Evolutionary conservation across 2,329 filamentous ascomycete species (phyloP), one percentile per base, ranked within the genome.

Genomic region (Hypoxylon sp.): DNA sequence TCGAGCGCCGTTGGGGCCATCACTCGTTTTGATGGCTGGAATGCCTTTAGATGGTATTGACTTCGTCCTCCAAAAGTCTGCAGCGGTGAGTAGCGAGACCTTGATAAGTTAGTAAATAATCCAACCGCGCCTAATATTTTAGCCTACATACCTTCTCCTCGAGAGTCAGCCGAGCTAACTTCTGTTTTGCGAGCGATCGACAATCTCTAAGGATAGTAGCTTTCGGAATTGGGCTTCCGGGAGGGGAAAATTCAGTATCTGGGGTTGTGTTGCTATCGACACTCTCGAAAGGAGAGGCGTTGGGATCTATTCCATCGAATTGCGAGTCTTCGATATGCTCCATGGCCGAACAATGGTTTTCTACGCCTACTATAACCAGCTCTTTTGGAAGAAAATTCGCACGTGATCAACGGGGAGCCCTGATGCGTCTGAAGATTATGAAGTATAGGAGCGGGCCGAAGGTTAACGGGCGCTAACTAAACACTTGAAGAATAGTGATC

Each of bases 1-100:
- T 25, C 90, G 88, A 49, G 90, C 89, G 30, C 90, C 90, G 77
- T 92, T 92, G 1, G 90, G 90, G 0, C 90, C 90, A 79, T 92
- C 90, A 25, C 88, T 90, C 4, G 89, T 88, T 74, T 91, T 91
- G 66, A 91, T 84, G 0, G 88, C 84, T 1, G 90, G 89, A 30
- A 92, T 88, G 5, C 85, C 86, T 72, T 91, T 89, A 37, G 86
- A 84, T 2, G 87, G 85, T 57, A 93, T 86, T 0, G 89, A 79
- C 65, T 86, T 88, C 2, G 90, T 92, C 70, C 90, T 88, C 91
- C 90, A 92, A 75, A 92, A 91, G 76, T 92, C 90, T 22, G 86
- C 86, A 10, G 87, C 89, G 17, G 87, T 86, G 22, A 90, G 81
- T 1, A 90, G 79, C 2, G 88, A 89, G 44, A 90, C 82, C 86